These are phyloP conservation scores for Carex littledalei DNA, from an alignment of 176 grass and related monocot genomes.

Conservation along the genomic window DNA sequence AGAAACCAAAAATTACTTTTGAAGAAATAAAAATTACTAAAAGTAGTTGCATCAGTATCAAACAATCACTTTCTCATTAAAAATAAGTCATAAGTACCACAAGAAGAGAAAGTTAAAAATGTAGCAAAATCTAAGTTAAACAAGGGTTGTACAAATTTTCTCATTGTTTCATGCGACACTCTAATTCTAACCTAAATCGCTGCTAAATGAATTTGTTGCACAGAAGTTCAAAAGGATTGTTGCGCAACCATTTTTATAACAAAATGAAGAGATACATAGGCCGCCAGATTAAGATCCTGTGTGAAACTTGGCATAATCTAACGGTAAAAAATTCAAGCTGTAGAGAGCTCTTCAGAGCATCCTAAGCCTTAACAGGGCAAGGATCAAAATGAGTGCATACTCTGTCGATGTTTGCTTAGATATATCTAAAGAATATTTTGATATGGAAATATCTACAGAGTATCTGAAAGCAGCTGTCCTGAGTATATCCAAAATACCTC, in stretches of 20 bases:
- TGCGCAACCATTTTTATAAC: too few relatives aligned
- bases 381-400: not conserved
- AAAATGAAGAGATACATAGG: too few relatives aligned
- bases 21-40: not conserved
- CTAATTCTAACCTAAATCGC: too few relatives aligned
- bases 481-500: not conserved
- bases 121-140: not conserved
- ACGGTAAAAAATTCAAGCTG: too few relatives aligned
- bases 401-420: not conserved
- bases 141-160: not conserved
- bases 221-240: too few relatives aligned
- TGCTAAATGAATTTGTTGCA: too few relatives aligned
- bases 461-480: not conserved
- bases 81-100: not conserved
- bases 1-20: not conserved
- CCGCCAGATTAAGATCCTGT: too few relatives aligned
- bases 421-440: not conserved
- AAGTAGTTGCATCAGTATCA: not conserved
- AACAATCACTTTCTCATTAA: not conserved
- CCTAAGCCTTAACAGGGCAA: too few relatives aligned
- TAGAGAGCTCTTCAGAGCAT: too few relatives aligned
- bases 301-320: too few relatives aligned
- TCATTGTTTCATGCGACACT: too few relatives aligned
- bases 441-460: not conserved
- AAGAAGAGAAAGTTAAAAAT: not conserved